Base-by-base conservation (phyloP, 352 stramenopile genomes). In the Plasmopara halstedii region DNA sequence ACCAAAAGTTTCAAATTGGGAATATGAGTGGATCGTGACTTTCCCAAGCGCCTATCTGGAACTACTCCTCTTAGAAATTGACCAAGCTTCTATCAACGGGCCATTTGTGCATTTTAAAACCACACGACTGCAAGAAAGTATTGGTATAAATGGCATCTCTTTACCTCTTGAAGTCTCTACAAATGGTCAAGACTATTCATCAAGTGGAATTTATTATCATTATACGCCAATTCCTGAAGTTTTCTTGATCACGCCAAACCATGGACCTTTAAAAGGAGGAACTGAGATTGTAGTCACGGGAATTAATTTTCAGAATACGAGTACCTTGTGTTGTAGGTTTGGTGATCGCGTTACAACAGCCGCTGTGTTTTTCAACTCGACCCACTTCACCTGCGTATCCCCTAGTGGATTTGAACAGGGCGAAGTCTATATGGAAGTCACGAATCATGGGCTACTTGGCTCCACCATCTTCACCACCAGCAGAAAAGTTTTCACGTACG, bases 131-230 rank as follows among this genome's bases (percentile, higher is more conserved):
- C 62, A 70, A 42, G 63, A 66, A 32, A 69, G 63, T 11, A 50
- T 64, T 15, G 65, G 62, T 11, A 25, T 87, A 11, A 55, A 63
- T 17, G 73, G 74, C n/a, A 65, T 66, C 5, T 67, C 68, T 36
- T 84, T 96, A 7, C 57, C 84, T 11, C 48, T 97, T n/a, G 79
- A 96, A 31, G 67, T 97, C 10, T 93, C 85, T 10, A 80, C 80
- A 3, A 97, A 97, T 49, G 72, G 72, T 6, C 73, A 83, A 34
- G 88, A 97, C 41, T 86, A 63, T 13, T 80, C 72, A 0, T 57
- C 21, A 1, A 83, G 61, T 27, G 69, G 71, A 0, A 53, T 82
- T 3, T 48, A 79, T 0, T 93, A 84, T 36, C 56, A 67, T 1
- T 95, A 94, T 54, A 70, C 67, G 0, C 64, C 77, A n/a, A 56